Conservation (phyloP, 2,329 filamentous ascomycete species). For the Fusarium pseudoanthophilum region DNA sequence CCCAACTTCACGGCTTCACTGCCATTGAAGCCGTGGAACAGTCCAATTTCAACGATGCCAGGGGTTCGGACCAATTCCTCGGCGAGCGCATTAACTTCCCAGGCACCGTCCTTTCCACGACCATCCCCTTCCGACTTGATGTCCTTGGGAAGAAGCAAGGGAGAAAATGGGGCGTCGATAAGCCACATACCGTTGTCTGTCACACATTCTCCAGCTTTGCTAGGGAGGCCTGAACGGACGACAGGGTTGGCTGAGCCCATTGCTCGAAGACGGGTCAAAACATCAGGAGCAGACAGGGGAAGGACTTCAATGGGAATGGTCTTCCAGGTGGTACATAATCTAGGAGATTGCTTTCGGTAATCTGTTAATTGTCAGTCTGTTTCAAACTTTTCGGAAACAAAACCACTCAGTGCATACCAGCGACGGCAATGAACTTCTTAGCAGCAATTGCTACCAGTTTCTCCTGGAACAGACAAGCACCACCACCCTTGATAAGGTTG, state of each 20-base stretch:
- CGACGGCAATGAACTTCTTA: constrained; percentile 87
- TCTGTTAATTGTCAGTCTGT: constrained; percentile 61
- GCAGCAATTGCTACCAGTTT: constrained; percentile 91
- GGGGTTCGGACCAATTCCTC: constrained; percentile 81
- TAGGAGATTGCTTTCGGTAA: constrained; percentile 85
- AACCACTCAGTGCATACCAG: constrained; percentile 62
- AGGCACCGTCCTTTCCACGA: constrained; percentile 67
- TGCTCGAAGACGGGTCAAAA: constrained; percentile 75
- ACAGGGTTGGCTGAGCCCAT: constrained; percentile 78
- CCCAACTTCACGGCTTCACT: constrained; percentile 65
- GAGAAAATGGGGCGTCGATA: constrained; percentile 88
- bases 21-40: constrained; percentile 88
- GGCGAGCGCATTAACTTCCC: constrained; percentile 83
- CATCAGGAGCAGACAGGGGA: constrained; percentile 81
- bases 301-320: constrained; percentile 93
- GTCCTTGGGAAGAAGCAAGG: constrained; percentile 73
- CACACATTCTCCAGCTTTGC: constrained; percentile 82
- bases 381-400: background rate
- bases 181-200: constrained; percentile 75
- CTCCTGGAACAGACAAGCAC: constrained; percentile 97
- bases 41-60: constrained; percentile 90
- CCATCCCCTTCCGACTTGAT: constrained; percentile 60
- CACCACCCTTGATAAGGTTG: constrained; percentile 97
- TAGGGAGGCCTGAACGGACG: constrained; percentile 76
- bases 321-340: constrained; percentile 82